A percentile compares a stretch with the other conserved stretches of the same genome.
Conservation (phyloP, 345 rosid species). For the Diplotaxis tenuifolia region DNA sequence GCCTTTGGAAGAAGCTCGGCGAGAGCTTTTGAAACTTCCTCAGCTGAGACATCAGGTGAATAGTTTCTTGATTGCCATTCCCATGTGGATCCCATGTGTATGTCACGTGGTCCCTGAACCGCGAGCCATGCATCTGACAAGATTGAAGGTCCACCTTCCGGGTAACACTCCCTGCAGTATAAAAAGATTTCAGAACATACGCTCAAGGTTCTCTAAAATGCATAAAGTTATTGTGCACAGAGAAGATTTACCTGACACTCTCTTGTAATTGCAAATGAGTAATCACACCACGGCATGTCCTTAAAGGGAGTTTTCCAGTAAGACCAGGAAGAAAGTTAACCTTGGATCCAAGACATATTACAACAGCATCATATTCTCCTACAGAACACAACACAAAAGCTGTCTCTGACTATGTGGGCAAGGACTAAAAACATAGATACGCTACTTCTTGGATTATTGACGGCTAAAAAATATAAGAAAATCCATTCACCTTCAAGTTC, state of each 20-base stretch:
- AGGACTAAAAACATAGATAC: neutral
- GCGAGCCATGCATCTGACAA: constrained; percentile 90
- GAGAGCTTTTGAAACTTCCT: constrained; percentile 75
- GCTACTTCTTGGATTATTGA: neutral
- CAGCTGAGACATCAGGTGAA: constrained; percentile 54
- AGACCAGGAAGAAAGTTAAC: constrained; percentile 65
- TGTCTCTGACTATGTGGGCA: neutral
- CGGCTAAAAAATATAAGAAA: neutral
- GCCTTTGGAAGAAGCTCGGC: constrained; percentile 77
- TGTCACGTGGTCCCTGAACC: constrained; percentile 56
- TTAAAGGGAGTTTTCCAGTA: constrained; percentile 77
- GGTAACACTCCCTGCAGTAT: constrained; percentile 63
- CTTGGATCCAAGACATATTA: constrained; percentile 85
- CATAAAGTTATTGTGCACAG: neutral
- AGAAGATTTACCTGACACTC: constrained; percentile 42
- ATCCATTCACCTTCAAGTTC: constrained; percentile 63
- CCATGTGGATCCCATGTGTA: constrained; percentile 84
- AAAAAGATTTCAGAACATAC: too few relatives aligned
- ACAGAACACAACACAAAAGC: neutral
- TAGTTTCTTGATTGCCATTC: constrained; percentile 82
- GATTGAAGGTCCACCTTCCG: constrained; percentile 65
- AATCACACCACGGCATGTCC: constrained; percentile 88
- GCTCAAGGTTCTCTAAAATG: neutral
- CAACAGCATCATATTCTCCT: constrained; percentile 76
- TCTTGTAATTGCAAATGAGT: constrained; percentile 61